Percentiles rank a stretch among this genome's conserved stretches.
phyloP scores from a whole-genome alignment of 352 stramenopile genomes.

The Phytopythium boreale region DNA sequence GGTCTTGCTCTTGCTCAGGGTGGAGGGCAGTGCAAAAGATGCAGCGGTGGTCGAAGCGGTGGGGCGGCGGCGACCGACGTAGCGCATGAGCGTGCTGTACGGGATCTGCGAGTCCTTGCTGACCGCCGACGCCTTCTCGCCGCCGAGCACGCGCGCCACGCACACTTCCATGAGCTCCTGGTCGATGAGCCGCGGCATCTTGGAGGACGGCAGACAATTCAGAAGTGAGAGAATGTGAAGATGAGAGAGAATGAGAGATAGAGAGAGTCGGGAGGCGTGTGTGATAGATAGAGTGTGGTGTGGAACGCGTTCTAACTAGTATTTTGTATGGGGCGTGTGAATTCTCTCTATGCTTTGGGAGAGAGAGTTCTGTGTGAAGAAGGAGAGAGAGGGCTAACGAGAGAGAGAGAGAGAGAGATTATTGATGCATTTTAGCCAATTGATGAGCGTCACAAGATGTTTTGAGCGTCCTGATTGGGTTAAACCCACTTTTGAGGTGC shows the following conservation, averaged over 20 bases:
- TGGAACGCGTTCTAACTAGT: not conserved
- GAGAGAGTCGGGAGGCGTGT: not conserved
- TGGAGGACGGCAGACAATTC: not conserved
- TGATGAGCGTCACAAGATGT: too few relatives aligned
- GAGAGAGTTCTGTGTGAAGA: not conserved
- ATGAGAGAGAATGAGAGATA: conserved; percentile 1
- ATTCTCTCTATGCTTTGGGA: not conserved
- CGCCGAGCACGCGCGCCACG: conserved; percentile 13
- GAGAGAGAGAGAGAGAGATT: too few relatives aligned
- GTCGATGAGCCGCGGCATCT: conserved; percentile 3
- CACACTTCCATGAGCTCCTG: conserved; percentile 12
- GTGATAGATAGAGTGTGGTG: too few relatives aligned
- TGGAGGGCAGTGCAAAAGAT: not conserved
- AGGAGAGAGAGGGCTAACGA: not conserved
- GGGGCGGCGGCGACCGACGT: conserved; percentile 1
- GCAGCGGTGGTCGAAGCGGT: not conserved
- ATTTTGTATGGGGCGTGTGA: not conserved
- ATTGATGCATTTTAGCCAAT: too few relatives aligned
- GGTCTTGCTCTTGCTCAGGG: not conserved
- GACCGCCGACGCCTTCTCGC: conserved; percentile 14
- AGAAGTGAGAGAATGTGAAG: not conserved
- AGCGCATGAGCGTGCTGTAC: conserved; percentile 17
- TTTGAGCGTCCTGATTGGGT: too few relatives aligned
- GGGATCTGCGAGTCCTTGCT: conserved; percentile 16
- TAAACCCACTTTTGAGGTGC: too few relatives aligned